Base-by-base conservation (phyloP, 1,284 basidiomycete genomes). In the Xerocomus nothofagi region DNA sequence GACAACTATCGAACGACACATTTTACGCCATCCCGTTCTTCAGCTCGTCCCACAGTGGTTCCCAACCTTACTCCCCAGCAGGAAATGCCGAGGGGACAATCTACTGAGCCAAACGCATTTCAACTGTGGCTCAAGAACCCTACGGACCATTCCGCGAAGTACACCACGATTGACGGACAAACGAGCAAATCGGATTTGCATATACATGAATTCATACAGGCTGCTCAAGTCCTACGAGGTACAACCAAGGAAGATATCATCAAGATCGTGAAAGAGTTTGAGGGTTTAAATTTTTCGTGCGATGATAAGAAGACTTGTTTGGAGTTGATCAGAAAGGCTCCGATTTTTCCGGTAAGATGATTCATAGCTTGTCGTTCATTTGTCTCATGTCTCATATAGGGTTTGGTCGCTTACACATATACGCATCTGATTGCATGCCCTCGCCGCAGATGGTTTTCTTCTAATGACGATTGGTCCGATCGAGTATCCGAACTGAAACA, bases 381-480 rank as follows among this genome's bases (percentile, higher is more conserved):
- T 15, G n/a, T 47, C 61, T 66, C 36, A 65, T 23, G 9, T 40
- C 15, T 9, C 18, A 1, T 30, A 24, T 15, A 62, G 61, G 61
- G 61, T 44, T 39, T 62, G 40, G 60, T 66, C 10, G 63, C 62
- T 24, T 60, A 65, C 24, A 51, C 51, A 0, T 62, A 54, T 30
- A 66, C 60, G 6, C 63, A 62, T 44, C 17, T 62, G 15, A n/a
- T 53, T 9, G 5, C 14, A 32, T 62, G 61, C 27, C 33, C 52
- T 42, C 37, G 26, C 27, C 49, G 39, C 17, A 26, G 51, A 26
- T 53, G 49, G 54, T 0, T 49, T 43, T 40, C 2, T 43, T 40
- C 2, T 3, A 34, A 14, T 6, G 51, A 52, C 7, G 44, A 62
- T 30, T 62, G 57, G 59, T 50, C 49, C 6, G 21, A 1, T 8